phyloP scores from a whole-genome alignment of 2,329 filamentous ascomycete species.

The Ploettnerulaceae sp. region DNA sequence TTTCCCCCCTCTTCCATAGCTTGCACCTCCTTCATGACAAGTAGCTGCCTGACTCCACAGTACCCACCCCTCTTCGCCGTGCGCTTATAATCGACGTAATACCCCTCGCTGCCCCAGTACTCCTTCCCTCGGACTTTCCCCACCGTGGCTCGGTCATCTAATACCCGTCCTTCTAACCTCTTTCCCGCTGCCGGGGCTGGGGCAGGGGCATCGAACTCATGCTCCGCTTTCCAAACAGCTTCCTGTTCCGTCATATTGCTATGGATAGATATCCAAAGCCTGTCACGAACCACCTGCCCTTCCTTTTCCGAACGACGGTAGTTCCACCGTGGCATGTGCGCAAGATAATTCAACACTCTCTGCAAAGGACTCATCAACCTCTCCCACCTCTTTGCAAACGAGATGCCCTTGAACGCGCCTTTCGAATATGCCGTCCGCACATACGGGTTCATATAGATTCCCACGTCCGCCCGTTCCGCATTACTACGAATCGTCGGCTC shows the following conservation, averaged over 20 bases:
- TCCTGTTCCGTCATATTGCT: slow-evolving; percentile 29
- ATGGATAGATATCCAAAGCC: slow-evolving; percentile 42
- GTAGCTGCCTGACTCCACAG: slow-evolving; percentile 50
- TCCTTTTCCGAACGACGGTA: slow-evolving; percentile 54
- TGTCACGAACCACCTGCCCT: slow-evolving; percentile 49
- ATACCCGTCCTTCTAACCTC: background rate
- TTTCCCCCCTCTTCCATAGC: slow-evolving; percentile 26
- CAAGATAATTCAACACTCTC: slow-evolving; percentile 50
- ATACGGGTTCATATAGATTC: slow-evolving; percentile 71
- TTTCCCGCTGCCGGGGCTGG: slow-evolving; percentile 3
- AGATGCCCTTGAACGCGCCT: slow-evolving; percentile 52
- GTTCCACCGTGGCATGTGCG: slow-evolving; percentile 55
- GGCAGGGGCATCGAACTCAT: slow-evolving; percentile 21
- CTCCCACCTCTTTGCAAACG: slow-evolving; percentile 59
- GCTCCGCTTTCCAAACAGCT: slow-evolving; percentile 8
- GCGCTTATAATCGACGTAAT: slow-evolving; percentile 41
- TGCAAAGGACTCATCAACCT: slow-evolving; percentile 57
- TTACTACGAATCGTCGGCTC: slow-evolving; percentile 12
- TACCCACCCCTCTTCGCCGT: slow-evolving; percentile 48
- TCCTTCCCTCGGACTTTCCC: slow-evolving; percentile 21
- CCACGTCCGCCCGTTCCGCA: slow-evolving; percentile 40
- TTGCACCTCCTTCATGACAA: slow-evolving; percentile 38
- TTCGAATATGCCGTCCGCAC: slow-evolving; percentile 65
- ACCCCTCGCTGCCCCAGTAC: slow-evolving; percentile 31
- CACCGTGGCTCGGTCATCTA: slow-evolving; percentile 21